Evolutionary conservation across 148 eudicot genomes (phyloP), one percentile per base, ranked within the genome.

Genomic region (Suaeda aralocaspica): DNA sequence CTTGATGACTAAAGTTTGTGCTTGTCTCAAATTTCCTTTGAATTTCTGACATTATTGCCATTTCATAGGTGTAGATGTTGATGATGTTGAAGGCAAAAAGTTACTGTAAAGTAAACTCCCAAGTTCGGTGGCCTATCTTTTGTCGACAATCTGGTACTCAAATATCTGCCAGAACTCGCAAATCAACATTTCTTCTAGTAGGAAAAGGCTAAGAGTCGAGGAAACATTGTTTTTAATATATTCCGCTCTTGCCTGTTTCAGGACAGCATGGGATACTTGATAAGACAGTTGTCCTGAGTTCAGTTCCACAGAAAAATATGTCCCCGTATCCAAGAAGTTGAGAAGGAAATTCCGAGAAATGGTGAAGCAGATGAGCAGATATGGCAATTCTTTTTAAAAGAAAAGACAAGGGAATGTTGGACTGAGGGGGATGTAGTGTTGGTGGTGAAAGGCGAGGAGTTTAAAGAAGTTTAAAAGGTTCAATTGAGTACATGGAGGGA

Each of bases 31-130:
- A 64, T 41, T 70, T 61, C 25, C 55, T 4, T 41, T 3, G 19
- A 33, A 56, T 60, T 59, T 29, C 69, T n/a, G n/a, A n/a, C n/a
- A n/a, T 56, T 49, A 61, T 39, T 68, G n/a, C 71, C 89, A 46
- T 51, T 59, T 33, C 64, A n/a, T 73, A 92, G 96, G 91, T 67
- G 96, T 88, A 30, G 88, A 88, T 59, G 87, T 92, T 49, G 96
- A 92, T 80, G 80, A 86, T 81, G 89, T 83, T n/a, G n/a, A 77
- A 80, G 83, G 66, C 96, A 82, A 72, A 86, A 82, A 80, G 96
- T 88, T 33, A 92, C 96, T n/a, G 93, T 92, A 67, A 89, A 89
- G 64, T 63, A 89, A 34, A 84, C 87, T 45, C 98, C 98, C 25
- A 82, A 90, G 78, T 69, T 89, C 63, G 85, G 86, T 68, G 76